phyloP scores from a whole-genome alignment of 768 basidiomycete genomes.

The Trametes elegans region DNA sequence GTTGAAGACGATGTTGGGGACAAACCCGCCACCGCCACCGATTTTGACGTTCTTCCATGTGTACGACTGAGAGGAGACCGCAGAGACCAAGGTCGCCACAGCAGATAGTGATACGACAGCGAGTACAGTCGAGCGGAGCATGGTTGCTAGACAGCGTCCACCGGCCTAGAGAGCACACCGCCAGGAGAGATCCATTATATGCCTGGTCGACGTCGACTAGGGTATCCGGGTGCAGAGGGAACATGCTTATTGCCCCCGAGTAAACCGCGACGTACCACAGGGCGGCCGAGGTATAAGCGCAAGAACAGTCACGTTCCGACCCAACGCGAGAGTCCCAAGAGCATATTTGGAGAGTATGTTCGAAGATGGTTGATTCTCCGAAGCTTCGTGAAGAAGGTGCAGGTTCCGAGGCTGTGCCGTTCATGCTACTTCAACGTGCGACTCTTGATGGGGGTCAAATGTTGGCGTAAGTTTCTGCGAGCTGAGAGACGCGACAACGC shows the following conservation, averaged over 20 bases:
- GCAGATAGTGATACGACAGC: conserved; percentile 32
- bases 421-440: neutral
- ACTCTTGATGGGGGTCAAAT: no score
- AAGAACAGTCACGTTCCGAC: conserved; percentile 2
- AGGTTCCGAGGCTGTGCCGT: conserved; percentile 15
- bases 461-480: no score
- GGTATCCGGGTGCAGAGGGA: neutral
- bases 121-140: conserved; percentile 24
- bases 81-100: conserved; percentile 32
- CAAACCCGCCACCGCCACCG: conserved; percentile 47
- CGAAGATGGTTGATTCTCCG: conserved; percentile 1
- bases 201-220: neutral
- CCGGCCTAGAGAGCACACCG: neutral
- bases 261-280: conserved; percentile 3
- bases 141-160: neutral
- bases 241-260: conserved; percentile 14
- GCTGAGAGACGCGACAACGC: no score
- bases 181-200: conserved; percentile 3
- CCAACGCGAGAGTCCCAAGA: conserved; percentile 2
- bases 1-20: conserved; percentile 62
- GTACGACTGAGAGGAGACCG: conserved; percentile 50
- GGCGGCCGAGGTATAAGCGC: conserved; percentile 15
- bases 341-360: conserved; percentile 4
- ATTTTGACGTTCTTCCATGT: conserved; percentile 65
- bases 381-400: neutral